Evolutionary conservation across 495 filamentous ascomycete genomes (phyloP), one percentile per base, ranked within the genome.

Genomic region (Xylaria cubensis): DNA sequence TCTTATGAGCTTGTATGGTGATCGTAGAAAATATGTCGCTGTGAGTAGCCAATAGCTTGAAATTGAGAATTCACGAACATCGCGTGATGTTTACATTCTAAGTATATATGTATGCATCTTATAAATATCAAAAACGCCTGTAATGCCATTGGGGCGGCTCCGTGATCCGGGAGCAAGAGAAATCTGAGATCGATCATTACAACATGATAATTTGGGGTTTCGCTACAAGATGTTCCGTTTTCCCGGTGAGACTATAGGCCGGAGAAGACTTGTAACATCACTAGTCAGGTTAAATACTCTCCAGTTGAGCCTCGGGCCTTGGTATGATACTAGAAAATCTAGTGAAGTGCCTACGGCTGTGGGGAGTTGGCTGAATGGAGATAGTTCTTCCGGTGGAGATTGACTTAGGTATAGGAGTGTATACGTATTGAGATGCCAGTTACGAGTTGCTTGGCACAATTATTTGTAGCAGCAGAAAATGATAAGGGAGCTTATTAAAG

Each of bases 281-380:
- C 36, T n/a, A 34, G 42, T 26, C 62, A n/a, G 42, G 62, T 41
- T 26, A 64, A 29, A 32, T 44, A 48, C 21, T 48, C 24, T 44
- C 61, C 34, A 15, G 62, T 21, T 50, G 62, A 21, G 62, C 26
- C 29, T 50, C 41, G 62, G 17, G 7, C 6, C 62, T 50, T 64
- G 62, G 62, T 41, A 64, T 64, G 32, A 56, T 29, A 56, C 13
- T 56, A 56, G 26, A 24, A 32, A 32, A 17, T 5, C 12, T 56
- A 13, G 26, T 56, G 53, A 56, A 56, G 1, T 56, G 21, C 15
- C 13, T 26, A 56, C 32, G 26, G 53, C 21, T 6, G 26, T 26
- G 53, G 53, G 26, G 53, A 56, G 53, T 32, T 17, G 24, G 26
- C 64, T 53, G 9, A 51, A 67, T 67, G 64, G 64, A 67, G 64